These are phyloP conservation scores for Xanthoconium separans DNA, from an alignment of 1,284 basidiomycete species.

Conservation along the genomic window DNA sequence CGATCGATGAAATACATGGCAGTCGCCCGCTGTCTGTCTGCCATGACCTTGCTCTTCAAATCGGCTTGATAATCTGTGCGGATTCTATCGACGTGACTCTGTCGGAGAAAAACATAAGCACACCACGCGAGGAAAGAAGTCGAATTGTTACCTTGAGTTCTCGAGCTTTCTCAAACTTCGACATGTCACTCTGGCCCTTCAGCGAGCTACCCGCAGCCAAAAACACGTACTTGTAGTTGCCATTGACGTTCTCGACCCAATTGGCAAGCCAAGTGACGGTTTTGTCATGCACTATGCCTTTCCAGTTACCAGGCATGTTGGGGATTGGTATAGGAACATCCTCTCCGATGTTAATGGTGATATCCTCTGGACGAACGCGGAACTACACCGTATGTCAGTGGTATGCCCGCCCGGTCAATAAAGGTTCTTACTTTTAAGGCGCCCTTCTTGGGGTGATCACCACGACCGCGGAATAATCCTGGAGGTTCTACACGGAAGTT, in stretches of 20 bases:
- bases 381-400: conserved; percentile 45
- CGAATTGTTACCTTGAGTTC: conserved; percentile 74
- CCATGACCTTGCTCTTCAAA: conserved; percentile 88
- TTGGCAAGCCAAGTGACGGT: conserved; percentile 97
- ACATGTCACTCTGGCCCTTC: conserved; percentile 95
- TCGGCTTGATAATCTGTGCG: conserved; percentile 85
- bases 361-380: conserved; percentile 89
- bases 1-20: conserved; percentile 98
- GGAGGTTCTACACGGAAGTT: conserved; percentile 99
- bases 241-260: conserved; percentile 96
- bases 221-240: conserved; percentile 95
- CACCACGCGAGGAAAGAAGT: neutral
- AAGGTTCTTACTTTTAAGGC: conserved; percentile 75
- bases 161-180: conserved; percentile 95
- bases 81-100: conserved; percentile 90
- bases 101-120: conserved; percentile 11
- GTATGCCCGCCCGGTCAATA: neutral
- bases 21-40: conserved; percentile 89
- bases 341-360: conserved; percentile 90
- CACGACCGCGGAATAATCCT: conserved; percentile 94
- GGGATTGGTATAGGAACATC: conserved; percentile 74
- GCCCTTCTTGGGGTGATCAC: conserved; percentile 98
- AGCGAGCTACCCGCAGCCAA: conserved; percentile 90
- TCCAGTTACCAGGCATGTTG: conserved; percentile 88
- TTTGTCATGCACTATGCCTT: conserved; percentile 82